Percentiles rank a stretch among this genome's conserved stretches.
Evolutionary conservation across 331 rosid species (phyloP).

Genomic region (Acacia pycnantha): DNA sequence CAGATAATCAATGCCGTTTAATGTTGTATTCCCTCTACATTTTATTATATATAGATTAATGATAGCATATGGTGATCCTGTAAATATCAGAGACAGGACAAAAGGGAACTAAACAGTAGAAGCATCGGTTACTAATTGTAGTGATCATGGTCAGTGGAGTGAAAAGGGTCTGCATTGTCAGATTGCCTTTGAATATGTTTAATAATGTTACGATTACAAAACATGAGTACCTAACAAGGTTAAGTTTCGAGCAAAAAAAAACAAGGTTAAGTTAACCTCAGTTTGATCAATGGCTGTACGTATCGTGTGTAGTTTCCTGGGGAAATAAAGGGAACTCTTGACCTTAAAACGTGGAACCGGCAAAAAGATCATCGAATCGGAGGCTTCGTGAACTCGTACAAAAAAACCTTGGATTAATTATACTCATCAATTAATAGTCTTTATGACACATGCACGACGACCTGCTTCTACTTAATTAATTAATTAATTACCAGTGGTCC

Average conservation of each 20-base stretch:
- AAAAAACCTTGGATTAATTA: background rate
- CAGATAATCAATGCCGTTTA: no score
- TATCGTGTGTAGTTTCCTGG: background rate
- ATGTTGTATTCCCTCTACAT: background rate
- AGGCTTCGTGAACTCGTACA: constrained; percentile 61
- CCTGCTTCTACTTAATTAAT: no score
- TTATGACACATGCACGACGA: no score
- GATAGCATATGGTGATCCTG: background rate
- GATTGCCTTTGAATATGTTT: background rate
- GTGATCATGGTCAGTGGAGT: background rate
- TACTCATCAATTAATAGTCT: no score
- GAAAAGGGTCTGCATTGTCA: background rate
- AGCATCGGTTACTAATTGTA: background rate
- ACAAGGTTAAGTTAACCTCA: no score
- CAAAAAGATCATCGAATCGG: constrained; percentile 33
- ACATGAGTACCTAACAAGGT: no score
- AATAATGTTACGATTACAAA: background rate
- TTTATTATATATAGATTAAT: no score
- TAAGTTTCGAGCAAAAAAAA: no score
- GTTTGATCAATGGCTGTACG: background rate
- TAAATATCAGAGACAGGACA: background rate
- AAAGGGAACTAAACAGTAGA: background rate
- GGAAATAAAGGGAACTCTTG: constrained; percentile 44
- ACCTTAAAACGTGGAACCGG: constrained; percentile 39
- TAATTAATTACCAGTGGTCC: no score